These are phyloP conservation scores for Fusarium kyushuense DNA, from an alignment of 2,329 filamentous ascomycete genomes.

Conservation along the genomic window DNA sequence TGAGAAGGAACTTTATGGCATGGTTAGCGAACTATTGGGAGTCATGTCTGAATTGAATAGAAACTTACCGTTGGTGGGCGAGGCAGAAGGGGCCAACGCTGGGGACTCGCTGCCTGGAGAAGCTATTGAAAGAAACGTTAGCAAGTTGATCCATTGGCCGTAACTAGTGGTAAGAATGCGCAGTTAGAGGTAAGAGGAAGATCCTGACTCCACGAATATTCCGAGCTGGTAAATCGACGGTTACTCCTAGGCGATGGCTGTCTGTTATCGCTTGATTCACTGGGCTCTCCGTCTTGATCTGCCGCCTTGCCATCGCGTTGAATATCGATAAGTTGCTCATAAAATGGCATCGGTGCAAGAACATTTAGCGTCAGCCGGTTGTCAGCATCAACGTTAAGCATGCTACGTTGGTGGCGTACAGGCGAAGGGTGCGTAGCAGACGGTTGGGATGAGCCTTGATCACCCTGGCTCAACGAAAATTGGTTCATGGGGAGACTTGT, in stretches of 20 bases:
- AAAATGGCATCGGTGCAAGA: constrained; percentile 59
- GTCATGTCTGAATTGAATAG: not conserved
- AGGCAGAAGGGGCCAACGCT: constrained; percentile 56
- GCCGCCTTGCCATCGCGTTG: constrained; percentile 34
- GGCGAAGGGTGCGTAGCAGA: constrained; percentile 30
- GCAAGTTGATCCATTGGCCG: constrained; percentile 36
- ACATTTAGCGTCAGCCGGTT: constrained; percentile 60
- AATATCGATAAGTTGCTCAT: constrained; percentile 58
- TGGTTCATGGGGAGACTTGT: constrained; percentile 46
- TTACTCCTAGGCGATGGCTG: not conserved
- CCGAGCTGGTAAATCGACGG: constrained; percentile 11
- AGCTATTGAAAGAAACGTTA: constrained; percentile 57
- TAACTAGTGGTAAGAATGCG: constrained; percentile 25
- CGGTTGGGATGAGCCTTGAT: constrained; percentile 4
- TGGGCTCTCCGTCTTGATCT: constrained; percentile 2
- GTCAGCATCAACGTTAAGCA: constrained; percentile 62
- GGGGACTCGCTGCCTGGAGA: constrained; percentile 61
- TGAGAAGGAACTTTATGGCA: constrained; percentile 50
- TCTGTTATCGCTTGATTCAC: not conserved
- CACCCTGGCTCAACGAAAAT: constrained; percentile 21
- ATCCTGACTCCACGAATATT: constrained; percentile 53
- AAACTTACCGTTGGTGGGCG: constrained; percentile 57
- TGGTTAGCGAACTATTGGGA: constrained; percentile 9
- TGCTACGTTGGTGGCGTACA: constrained; percentile 60
- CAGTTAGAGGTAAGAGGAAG: constrained; percentile 45